Evolutionary conservation across 179 eudicot species (phyloP), one percentile per base, ranked within the genome.

Genomic region (Actinidia arguta): DNA sequence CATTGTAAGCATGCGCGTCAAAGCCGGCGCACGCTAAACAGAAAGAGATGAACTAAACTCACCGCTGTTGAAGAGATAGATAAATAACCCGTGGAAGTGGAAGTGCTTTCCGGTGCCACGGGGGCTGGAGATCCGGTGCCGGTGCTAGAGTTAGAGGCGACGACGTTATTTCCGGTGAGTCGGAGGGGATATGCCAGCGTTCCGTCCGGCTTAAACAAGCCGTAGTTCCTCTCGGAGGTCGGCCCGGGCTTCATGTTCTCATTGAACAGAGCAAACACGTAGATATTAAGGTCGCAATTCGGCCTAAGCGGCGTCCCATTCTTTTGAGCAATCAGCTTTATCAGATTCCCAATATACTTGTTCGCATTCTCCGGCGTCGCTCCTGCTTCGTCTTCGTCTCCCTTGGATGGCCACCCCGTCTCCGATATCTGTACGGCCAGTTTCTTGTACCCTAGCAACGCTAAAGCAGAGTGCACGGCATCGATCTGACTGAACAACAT

Each of bases 221-320:
- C 98, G 73, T 95, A 95, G 78, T 95, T 92, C 77, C 98, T 86
- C 84, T 93, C 98, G 0, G 97, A 93, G 3, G 92, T 89, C 9
- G 98, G 98, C 1, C 98, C 98, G 10, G 98, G 97, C 70, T 95
- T 95, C 92, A 90, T 81, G 64, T 95, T 88, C 73, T 95, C 98
- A 73, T 95, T 95, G 44, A 95, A 95, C 55, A 95, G 76, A 1
- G 96, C 98, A 80, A 95, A 95, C 61, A 95, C 71, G 55, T 93
- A 95, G 48, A 92, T 83, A 6, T 95, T 97, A 3, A 95, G 74
- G 44, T 91, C 88, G 79, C 39, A n/a, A 5, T 83, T 83, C 0
- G 93, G 92, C 88, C 94, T 88, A 80, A 95, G 75, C 0, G 98
- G 98, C 1, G 98, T 95, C 46, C 97, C 98, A 75, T 93, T 90